Evolutionary conservation across 768 basidiomycete genomes (phyloP), one percentile per base, ranked within the genome.

Genomic region (Trametes maxima): DNA sequence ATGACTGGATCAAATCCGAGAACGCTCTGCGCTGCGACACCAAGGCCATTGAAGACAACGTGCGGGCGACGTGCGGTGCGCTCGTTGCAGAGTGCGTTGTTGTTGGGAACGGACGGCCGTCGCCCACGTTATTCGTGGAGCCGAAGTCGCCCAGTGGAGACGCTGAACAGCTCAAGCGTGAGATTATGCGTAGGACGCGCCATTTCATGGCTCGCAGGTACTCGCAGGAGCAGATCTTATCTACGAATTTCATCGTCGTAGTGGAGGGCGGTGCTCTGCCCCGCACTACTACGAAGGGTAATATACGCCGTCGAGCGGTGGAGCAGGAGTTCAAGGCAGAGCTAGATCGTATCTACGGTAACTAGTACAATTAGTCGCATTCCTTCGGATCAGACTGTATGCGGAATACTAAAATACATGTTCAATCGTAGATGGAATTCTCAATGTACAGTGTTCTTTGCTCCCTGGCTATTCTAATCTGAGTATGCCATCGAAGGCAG

Each of bases 1-100:
- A 92, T 66, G 90, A 92, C 73, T 91, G 90, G 90, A 92, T 92
- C 72, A 92, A 92, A 76, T 86, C 85, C 40, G 87, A 89, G 69
- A 89, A 84, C 69, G 86, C 89, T 68, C 75, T 91, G 62, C 82
- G 90, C 53, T 91, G 90, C 68, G 90, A 92, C 68, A 90, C 90
- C 51, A 86, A 84, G 80, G 82, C 89, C 36, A 90, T 93, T 67
- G 90, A 92, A 74, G 89, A 93, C 63, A 88, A 90, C 66, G 79
- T 85, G 19, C 84, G 87, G 45, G 74, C 79, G 39, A 86, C 82
- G 63, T 93, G 90, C 71, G 81, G 76, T 1, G 76, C 80, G 43
- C 76, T 91, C 59, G 84, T 92, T 66, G 78, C 83, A 6, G 86
- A 89, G 62, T 92, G 90, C 75, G 79, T 91, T 48, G 90, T 90